These are phyloP conservation scores for Elsinoe batatas DNA, from an alignment of 2,329 filamentous ascomycete genomes.

Conservation along the genomic window DNA sequence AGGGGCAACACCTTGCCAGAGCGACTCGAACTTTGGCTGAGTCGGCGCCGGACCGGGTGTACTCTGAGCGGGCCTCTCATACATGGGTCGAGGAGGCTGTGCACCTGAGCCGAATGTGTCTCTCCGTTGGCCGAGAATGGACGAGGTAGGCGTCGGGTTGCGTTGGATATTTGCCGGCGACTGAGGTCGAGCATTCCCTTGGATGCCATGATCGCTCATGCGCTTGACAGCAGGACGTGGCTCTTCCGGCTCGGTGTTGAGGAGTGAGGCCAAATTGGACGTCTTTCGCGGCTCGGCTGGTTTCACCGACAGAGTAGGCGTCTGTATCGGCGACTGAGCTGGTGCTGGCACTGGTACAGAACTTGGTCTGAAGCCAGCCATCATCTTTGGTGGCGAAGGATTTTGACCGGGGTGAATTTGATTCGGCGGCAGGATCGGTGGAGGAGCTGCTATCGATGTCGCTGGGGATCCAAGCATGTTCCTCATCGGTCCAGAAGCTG, in stretches of 20 bases:
- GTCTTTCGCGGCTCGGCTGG: constrained; percentile 28
- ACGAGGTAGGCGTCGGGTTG: constrained; percentile 15
- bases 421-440: constrained; percentile 14
- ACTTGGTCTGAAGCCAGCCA: constrained; percentile 22
- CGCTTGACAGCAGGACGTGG: constrained; percentile 23
- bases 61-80: constrained; percentile 8
- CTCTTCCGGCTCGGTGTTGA: constrained; percentile 28
- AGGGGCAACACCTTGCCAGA: constrained; percentile 16
- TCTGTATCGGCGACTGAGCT: constrained; percentile 18
- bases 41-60: constrained; percentile 7
- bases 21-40: constrained; percentile 13
- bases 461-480: constrained; percentile 16
- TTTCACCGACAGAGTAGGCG: constrained; percentile 15
- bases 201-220: constrained; percentile 19
- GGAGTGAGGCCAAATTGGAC: constrained; percentile 27
- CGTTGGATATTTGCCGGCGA: constrained; percentile 15
- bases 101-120: constrained; percentile 13
- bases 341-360: constrained; percentile 20
- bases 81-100: constrained; percentile 9
- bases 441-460: constrained; percentile 12
- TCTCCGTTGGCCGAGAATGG: neutral
- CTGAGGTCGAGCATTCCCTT: constrained; percentile 15
- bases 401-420: constrained; percentile 16
- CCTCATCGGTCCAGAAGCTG: constrained; percentile 15
- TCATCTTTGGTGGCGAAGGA: constrained; percentile 24